Evolutionary conservation across 1,139 yeast genomes (phyloP), one percentile per base, ranked within the genome.

Genomic region (Nakaseomyces kungkrabaensis): DNA sequence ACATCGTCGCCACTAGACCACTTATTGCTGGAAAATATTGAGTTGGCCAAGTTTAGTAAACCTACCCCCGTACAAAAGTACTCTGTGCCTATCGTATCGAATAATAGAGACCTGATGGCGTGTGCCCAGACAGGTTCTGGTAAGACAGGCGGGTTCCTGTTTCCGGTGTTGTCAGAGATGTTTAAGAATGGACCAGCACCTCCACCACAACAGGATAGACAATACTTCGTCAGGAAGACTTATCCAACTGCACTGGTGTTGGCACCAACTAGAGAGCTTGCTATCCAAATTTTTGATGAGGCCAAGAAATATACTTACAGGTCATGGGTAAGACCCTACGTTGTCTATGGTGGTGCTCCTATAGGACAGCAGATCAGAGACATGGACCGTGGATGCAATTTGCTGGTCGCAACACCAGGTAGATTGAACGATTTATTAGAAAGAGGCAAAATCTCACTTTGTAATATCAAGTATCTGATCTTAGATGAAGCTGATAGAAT

Each of bases 101-200:
- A 76, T 49, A 94, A 95, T 61, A 83, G 97, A 75, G 98, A 92
- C 72, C 81, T 92, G 73, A 92, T 92, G 97, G 97, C 97, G 42
- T 90, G 97, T 82, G 97, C 97, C 56, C 97, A 90, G 76, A 90
- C 97, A 61, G 97, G 94, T 84, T 89, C 97, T 51, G 98, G 98
- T 78, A 92, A 92, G 76, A 92, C 98, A 66, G 97, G 97, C 76
- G 98, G 97, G 59, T 92, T 92, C 78, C 76, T 92, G 67, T 92
- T 92, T 84, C 98, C 98, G 58, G 95, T 92, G 52, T 78, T 92
- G 61, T 85, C 96, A 43, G 90, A 89, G 72, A 85, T 94, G 56
- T 92, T 82, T 73, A 72, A 78, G 68, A 79, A 76, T 61, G 98
- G 98, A 40, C 98, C 98, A 52, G 78, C 87, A 52, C 76, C 82